These are phyloP conservation scores for Neopestalotiopsis sp. DNA, from an alignment of 2,329 filamentous ascomycete genomes.

Conservation along the genomic window DNA sequence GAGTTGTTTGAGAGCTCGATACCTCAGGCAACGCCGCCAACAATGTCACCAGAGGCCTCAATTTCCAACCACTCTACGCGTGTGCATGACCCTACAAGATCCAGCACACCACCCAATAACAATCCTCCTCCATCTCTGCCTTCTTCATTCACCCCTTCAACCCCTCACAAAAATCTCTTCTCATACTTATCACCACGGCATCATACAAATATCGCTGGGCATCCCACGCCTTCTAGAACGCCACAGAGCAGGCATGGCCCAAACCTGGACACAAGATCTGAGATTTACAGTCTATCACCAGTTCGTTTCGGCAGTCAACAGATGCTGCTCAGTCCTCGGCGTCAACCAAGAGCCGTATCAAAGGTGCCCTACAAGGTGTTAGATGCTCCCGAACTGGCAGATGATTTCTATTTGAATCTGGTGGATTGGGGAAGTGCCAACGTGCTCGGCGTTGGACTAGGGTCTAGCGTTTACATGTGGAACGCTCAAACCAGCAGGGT, in stretches of 20 bases:
- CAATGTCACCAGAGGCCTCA: constrained; percentile 62
- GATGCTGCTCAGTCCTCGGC: constrained; percentile 88
- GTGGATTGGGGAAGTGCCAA: constrained; percentile 98
- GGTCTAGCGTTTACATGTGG: constrained; percentile 97
- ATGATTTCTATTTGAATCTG: constrained; percentile 97
- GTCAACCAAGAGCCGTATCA: constrained; percentile 86
- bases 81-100: constrained; percentile 69
- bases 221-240: constrained; percentile 87
- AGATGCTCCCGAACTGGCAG: constrained; percentile 92
- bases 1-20: constrained; percentile 93
- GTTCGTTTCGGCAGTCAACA: constrained; percentile 92
- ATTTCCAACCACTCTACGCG: constrained; percentile 59
- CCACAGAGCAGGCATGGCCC: constrained; percentile 86
- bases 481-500: constrained; percentile 90
- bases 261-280: constrained; percentile 86
- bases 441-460: constrained; percentile 89
- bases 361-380: constrained; percentile 98
- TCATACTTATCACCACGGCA: constrained; percentile 82
- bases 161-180: constrained; percentile 96
- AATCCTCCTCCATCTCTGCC: constrained; percentile 69
- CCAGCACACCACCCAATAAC: constrained; percentile 80
- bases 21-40: constrained; percentile 75
- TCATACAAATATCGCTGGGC: constrained; percentile 73
- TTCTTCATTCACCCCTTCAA: constrained; percentile 84
- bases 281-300: constrained; percentile 94